These are phyloP conservation scores for Populus hybrid DNA, from an alignment of 441 rosid species.

Conservation along the genomic window DNA sequence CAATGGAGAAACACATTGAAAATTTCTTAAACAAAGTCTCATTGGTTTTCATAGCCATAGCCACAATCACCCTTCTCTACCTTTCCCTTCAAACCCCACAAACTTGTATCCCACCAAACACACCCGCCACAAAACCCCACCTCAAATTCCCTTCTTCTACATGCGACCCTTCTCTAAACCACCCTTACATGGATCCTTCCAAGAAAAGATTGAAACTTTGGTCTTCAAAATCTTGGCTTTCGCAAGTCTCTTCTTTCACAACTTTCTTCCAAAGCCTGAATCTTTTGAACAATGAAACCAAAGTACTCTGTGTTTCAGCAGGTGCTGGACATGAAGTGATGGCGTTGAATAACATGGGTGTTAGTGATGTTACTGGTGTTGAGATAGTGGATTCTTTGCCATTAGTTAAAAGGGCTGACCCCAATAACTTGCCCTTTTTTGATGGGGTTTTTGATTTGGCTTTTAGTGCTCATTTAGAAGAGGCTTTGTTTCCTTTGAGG, in stretches of 20 bases:
- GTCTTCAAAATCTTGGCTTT: slow-evolving; percentile 60
- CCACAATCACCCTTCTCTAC: slow-evolving; percentile 42
- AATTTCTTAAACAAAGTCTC: slow-evolving; percentile 54
- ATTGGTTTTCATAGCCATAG: slow-evolving; percentile 31
- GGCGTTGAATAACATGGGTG: slow-evolving; percentile 59
- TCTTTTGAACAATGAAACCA: slow-evolving; percentile 56
- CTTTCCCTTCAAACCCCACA: slow-evolving; percentile 56
- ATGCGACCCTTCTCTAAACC: slow-evolving; percentile 57
- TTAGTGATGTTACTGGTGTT: slow-evolving; percentile 65
- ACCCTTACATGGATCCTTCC: slow-evolving; percentile 48
- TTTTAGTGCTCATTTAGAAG: slow-evolving; percentile 51
- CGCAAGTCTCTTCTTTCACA: slow-evolving; percentile 49
- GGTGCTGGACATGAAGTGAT: slow-evolving; percentile 87
- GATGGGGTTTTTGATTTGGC: slow-evolving; percentile 70
- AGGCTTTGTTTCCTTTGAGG: slow-evolving; percentile 61
- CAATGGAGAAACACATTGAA: slow-evolving; percentile 61
- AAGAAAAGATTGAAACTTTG: slow-evolving; percentile 71
- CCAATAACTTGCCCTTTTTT: slow-evolving; percentile 72
- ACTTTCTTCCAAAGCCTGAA: slow-evolving; percentile 45
- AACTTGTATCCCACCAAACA: slow-evolving; percentile 53
- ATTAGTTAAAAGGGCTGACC: slow-evolving; percentile 71
- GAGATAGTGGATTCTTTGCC: slow-evolving; percentile 77
- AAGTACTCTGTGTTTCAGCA: slow-evolving; percentile 73
- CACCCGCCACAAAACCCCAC: slow-evolving; percentile 40
- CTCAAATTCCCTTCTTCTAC: slow-evolving; percentile 77